Conservation (phyloP, 2,329 filamentous ascomycete genomes). For the Trichoderma sp. region DNA sequence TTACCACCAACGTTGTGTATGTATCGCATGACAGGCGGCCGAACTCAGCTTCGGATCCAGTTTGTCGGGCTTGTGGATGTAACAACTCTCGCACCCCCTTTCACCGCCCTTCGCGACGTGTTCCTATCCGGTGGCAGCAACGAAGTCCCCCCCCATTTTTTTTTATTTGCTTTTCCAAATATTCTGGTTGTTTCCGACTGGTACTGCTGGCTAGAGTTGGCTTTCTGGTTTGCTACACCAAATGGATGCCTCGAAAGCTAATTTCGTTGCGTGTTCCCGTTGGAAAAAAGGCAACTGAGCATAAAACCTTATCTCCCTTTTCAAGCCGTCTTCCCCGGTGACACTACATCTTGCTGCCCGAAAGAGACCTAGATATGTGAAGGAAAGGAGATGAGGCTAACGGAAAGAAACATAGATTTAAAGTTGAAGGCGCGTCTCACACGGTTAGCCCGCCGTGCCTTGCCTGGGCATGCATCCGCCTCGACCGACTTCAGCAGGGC, state of each 20-base stretch:
- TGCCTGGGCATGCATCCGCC: slow-evolving; percentile 63
- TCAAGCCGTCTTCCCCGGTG: not conserved
- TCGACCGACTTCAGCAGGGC: slow-evolving; percentile 59
- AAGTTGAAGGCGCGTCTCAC: slow-evolving; percentile 55
- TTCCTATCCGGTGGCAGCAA: slow-evolving; percentile 4
- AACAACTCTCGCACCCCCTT: not conserved
- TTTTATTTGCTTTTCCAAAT: not conserved
- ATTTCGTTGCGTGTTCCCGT: not conserved
- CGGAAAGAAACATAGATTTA: slow-evolving; percentile 49
- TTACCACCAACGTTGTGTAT: slow-evolving; percentile 1
- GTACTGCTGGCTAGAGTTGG: slow-evolving; percentile 1
- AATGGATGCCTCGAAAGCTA: not conserved
- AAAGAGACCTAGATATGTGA: not conserved
- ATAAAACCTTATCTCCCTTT: not conserved
- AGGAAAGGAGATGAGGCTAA: not conserved
- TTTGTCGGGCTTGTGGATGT: slow-evolving; percentile 20
- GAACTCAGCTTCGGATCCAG: slow-evolving; percentile 21
- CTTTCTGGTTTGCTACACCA: not conserved
- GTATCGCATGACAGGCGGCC: not conserved
- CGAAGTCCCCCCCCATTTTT: not conserved
- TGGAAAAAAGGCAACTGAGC: not conserved
- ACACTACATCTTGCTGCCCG: not conserved
- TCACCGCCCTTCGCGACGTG: not conserved
- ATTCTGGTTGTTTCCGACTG: not conserved
- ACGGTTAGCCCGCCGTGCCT: slow-evolving; percentile 46